Conservation (phyloP, 305 asterid genomes). For the Rubia balearica region DNA sequence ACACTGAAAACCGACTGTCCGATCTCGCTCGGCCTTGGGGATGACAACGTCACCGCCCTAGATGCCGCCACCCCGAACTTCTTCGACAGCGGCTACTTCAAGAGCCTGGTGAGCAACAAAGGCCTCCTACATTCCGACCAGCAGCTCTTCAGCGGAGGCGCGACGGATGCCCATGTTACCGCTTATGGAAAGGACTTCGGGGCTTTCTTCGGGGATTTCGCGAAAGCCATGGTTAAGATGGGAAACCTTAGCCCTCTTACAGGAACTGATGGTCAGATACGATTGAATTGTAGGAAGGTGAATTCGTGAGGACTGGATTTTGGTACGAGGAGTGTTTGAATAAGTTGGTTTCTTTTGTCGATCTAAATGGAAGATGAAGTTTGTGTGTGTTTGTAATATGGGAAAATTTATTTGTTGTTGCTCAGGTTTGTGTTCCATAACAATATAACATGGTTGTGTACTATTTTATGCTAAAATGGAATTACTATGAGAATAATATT, state of each 20-base stretch:
- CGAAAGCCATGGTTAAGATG: constrained; percentile 51
- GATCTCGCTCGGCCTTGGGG: constrained; percentile 33
- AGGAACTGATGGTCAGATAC: constrained; percentile 44
- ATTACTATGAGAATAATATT: too few species aligned
- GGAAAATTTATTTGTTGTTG: background rate
- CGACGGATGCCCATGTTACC: constrained; percentile 37
- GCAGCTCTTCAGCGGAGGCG: constrained; percentile 44
- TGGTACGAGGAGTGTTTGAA: background rate
- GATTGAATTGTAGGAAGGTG: constrained; percentile 48
- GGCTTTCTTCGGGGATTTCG: constrained; percentile 41
- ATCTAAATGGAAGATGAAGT: background rate
- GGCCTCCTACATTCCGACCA: constrained; percentile 69
- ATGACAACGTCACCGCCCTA: constrained; percentile 34
- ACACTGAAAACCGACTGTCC: constrained; percentile 44
- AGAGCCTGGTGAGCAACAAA: constrained; percentile 27
- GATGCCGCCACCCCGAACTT: constrained; percentile 34
- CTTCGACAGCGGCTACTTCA: constrained; percentile 51
- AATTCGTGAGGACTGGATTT: constrained; percentile 19
- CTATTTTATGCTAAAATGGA: too few species aligned
- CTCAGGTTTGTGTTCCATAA: too few species aligned
- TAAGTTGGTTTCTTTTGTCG: background rate
- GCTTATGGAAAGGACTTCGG: constrained; percentile 24
- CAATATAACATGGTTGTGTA: background rate
- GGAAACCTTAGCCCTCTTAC: constrained; percentile 48
- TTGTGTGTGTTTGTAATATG: background rate